phyloP scores from a whole-genome alignment of 2,329 filamentous ascomycete genomes.

The Phaeosphaeriaceae sp. region DNA sequence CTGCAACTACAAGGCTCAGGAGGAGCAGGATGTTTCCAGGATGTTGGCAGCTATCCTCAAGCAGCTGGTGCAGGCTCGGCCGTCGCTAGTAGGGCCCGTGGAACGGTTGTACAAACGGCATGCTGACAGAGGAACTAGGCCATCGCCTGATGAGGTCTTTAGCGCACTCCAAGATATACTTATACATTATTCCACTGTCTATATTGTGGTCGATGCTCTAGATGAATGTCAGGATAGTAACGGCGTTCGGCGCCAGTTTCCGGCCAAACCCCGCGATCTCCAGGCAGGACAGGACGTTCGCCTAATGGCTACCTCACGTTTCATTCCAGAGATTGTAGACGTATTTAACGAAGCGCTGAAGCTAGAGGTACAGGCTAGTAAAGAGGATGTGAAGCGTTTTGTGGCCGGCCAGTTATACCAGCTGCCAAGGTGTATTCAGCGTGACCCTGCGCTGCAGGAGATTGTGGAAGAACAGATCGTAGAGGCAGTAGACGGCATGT shows the following conservation, averaged over 20 bases:
- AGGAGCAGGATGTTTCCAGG: slow-evolving; percentile 60
- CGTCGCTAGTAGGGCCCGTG: background rate
- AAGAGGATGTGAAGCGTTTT: no score
- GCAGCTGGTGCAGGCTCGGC: slow-evolving; percentile 13
- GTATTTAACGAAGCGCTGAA: slow-evolving; percentile 10
- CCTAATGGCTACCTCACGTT: slow-evolving; percentile 21
- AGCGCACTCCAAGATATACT: slow-evolving; percentile 3
- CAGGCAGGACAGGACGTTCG: slow-evolving; percentile 3
- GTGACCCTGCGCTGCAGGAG: no score
- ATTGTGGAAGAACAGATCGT: no score
- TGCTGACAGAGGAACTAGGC: slow-evolving; percentile 6
- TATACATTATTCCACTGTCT: slow-evolving; percentile 6
- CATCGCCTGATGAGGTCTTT: slow-evolving; percentile 10
- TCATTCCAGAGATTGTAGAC: slow-evolving; percentile 20
- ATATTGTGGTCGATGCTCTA: slow-evolving; percentile 42
- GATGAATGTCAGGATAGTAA: slow-evolving; percentile 39
- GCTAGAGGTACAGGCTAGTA: slow-evolving; percentile 29
- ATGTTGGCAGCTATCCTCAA: slow-evolving; percentile 26
- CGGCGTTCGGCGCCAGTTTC: slow-evolving; percentile 8
- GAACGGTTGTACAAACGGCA: slow-evolving; percentile 9
- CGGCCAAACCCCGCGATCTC: slow-evolving; percentile 3
- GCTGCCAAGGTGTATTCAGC: no score
- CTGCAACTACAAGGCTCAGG: no score
- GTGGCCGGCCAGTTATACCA: no score
- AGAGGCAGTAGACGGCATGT: no score